Percentiles rank a stretch among this genome's conserved stretches.
These are phyloP conservation scores for Batkoa obscura DNA, from an alignment of 371 early-diverging fungal species.

Conservation along the genomic window DNA sequence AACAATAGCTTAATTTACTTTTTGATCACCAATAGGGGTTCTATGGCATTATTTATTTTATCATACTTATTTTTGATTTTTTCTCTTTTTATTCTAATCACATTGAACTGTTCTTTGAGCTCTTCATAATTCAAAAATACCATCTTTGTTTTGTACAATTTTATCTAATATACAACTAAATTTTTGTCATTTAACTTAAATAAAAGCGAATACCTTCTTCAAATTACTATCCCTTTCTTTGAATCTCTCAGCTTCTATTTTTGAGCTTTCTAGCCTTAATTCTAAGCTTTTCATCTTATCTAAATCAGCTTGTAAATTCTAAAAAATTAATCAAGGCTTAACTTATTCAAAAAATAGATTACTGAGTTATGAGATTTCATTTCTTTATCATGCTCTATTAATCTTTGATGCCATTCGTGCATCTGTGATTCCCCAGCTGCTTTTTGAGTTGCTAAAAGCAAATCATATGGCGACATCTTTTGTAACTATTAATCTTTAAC, in stretches of 20 bases:
- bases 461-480: conserved; percentile 47
- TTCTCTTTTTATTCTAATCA: background rate
- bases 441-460: conserved; percentile 64
- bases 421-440: conserved; percentile 60
- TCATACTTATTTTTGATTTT: background rate
- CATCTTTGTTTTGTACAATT: background rate
- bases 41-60: background rate
- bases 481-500: background rate
- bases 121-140: background rate
- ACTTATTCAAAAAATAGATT: no score
- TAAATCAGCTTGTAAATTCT: no score
- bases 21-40: background rate
- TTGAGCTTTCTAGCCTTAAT: conserved; percentile 17
- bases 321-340: no score
- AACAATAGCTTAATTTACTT: background rate
- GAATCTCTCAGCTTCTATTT: conserved; percentile 51
- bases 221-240: conserved; percentile 33
- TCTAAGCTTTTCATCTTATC: no score
- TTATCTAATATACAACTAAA: background rate
- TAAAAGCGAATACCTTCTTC: no score
- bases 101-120: background rate
- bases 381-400: conserved; percentile 38
- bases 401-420: conserved; percentile 34
- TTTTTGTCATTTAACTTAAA: background rate
- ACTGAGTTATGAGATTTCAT: conserved; percentile 18